Conservation (phyloP, 106 monocot genomes). For the Dendrobium catenatum region DNA sequence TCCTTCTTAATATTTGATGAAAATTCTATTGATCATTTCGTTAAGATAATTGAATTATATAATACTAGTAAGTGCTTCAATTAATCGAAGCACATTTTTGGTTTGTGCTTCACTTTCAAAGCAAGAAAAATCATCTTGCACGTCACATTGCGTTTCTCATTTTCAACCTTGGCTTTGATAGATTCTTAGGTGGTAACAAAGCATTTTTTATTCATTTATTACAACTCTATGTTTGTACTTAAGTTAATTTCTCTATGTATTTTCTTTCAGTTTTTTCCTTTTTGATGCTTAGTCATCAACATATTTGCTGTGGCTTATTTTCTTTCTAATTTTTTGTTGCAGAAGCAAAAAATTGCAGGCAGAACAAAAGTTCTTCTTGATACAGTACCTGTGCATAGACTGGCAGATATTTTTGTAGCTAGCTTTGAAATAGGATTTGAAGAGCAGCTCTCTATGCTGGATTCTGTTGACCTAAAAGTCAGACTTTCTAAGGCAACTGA, state of each 20-base stretch:
- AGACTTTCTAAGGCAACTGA: conserved; percentile 88
- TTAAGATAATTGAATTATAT: not conserved
- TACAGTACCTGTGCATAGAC: conserved; percentile 91
- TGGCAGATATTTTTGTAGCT: conserved; percentile 99
- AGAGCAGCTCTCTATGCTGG: conserved; percentile 96
- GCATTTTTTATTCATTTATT: not conserved
- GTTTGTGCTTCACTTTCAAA: not conserved
- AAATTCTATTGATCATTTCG: not conserved
- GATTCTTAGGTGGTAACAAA: not conserved
- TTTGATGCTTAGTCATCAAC: not conserved
- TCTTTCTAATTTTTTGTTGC: conserved; percentile 15
- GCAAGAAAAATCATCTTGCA: not conserved
- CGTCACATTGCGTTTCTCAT: not conserved
- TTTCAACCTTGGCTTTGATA: not conserved
- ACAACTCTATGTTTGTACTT: not conserved
- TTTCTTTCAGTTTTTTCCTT: not conserved
- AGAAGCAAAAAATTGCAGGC: conserved; percentile 99
- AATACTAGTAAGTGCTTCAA: not conserved
- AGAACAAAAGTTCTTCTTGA: conserved; percentile 99
- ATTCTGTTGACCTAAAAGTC: conserved; percentile 91
- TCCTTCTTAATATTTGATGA: not conserved
- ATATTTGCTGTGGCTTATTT: not conserved
- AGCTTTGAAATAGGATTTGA: conserved; percentile 99
- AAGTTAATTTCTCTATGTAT: not conserved
- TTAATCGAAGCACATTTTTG: not conserved